Evolutionary conservation across 805 yeast genomes (phyloP), one percentile per base, ranked within the genome.

Genomic region (Ogataea nakhonphanomensis): DNA sequence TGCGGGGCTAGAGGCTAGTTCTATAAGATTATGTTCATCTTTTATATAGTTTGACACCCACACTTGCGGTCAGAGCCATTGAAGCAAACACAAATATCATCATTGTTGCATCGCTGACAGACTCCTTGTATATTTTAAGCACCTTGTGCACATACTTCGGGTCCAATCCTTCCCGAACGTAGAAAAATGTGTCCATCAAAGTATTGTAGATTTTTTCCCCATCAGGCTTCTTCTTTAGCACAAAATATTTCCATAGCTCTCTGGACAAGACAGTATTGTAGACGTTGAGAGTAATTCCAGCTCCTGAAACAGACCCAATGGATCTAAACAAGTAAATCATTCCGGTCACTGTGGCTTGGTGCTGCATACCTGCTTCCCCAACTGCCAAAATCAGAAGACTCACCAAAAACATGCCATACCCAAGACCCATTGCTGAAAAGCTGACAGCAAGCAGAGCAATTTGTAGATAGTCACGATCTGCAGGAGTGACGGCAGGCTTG

Each of bases 291-390:
- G 70, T 56, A 4, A 70, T 52, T 5, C 76, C 73, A 2, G 70
- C 71, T 35, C 77, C 77, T 7, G 67, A 45, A 9, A 70, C 73
- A 33, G 67, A 66, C 13, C 77, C 78, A 36, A 70, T 57, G 3
- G 78, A 71, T 46, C 77, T 61, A 62, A 74, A 72, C 37, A 73
- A 51, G 44, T 73, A 72, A 50, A 69, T 71, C 59, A 72, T 64
- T 30, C 77, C 76, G 1, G 74, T 71, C 35, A 71, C 69, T 2
- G 71, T 59, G 10, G 75, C 76, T 51, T 72, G 78, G 41, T 67
- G 64, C 21, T 69, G 63, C 37, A 61, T 55, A 5, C 73, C 73
- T 23, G 70, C 69, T 13, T 65, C 60, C 34, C 67, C 72, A 11
- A 73, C 73, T 26, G 69, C 71, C 36, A 71, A 57, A 26, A 70